phyloP scores from a whole-genome alignment of 345 rosid species.

The Lumnitzera littorea region DNA sequence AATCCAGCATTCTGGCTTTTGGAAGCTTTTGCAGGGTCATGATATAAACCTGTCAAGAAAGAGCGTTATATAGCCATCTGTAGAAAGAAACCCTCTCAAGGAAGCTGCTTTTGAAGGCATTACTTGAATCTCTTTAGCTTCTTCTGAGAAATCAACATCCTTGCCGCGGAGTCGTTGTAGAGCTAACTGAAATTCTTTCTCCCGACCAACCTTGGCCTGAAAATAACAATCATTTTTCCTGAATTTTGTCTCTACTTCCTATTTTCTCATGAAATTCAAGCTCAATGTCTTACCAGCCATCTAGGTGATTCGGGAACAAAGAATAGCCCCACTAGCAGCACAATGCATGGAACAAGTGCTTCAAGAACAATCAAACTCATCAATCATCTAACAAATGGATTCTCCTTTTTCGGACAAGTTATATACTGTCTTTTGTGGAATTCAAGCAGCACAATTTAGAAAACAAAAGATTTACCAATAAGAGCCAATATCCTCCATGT shows the following conservation, averaged over 20 bases:
- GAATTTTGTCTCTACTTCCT: too few species aligned
- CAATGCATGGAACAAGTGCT: constrained; percentile 70
- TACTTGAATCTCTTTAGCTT: constrained; percentile 73
- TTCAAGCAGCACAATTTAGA: not conserved
- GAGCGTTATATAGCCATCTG: not conserved
- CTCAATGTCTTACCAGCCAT: constrained; percentile 67
- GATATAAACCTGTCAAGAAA: constrained; percentile 31
- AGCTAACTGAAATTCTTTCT: constrained; percentile 58
- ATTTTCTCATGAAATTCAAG: not conserved
- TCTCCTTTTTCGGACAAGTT: too few species aligned
- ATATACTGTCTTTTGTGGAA: not conserved
- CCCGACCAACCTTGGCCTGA: constrained; percentile 67
- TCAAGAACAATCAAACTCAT: constrained; percentile 2
- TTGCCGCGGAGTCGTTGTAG: constrained; percentile 61
- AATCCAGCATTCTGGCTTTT: constrained; percentile 48
- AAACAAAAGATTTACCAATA: constrained; percentile 35
- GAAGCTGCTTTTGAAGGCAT: not conserved
- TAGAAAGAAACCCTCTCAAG: too few species aligned
- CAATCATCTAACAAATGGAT: too few species aligned
- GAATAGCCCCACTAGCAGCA: constrained; percentile 58
- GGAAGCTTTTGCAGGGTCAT: constrained; percentile 59
- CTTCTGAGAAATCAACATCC: constrained; percentile 49
- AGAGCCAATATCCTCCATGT: constrained; percentile 80
- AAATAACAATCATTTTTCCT: constrained; percentile 1
- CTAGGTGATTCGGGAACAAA: constrained; percentile 89